Percentiles rank a stretch among this genome's conserved stretches.
Conservation (phyloP, 768 basidiomycete genomes). For the Suillus fuscotomentosus region DNA sequence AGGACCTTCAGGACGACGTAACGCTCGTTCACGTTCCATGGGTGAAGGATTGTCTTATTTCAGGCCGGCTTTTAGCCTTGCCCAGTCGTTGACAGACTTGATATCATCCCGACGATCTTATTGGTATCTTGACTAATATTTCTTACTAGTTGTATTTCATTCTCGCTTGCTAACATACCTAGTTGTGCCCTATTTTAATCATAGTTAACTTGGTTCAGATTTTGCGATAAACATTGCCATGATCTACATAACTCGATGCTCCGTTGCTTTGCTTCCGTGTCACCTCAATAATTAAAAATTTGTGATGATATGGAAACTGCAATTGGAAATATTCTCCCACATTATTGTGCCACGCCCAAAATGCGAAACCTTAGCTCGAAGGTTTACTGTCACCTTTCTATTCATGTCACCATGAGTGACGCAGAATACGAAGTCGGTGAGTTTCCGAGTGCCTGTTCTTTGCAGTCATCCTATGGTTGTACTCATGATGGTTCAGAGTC, state of each 20-base stretch:
- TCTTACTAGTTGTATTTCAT: background rate
- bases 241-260: background rate
- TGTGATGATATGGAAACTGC: background rate
- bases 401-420: slow-evolving; percentile 31
- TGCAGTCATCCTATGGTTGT: slow-evolving; percentile 5
- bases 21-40: slow-evolving; percentile 57
- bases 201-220: slow-evolving; percentile 8
- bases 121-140: slow-evolving; percentile 6
- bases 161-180: slow-evolving; percentile 4
- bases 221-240: background rate
- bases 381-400: slow-evolving; percentile 7
- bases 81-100: slow-evolving; percentile 3
- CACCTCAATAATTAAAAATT: background rate
- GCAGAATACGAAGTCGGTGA: slow-evolving; percentile 70
- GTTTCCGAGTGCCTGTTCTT: slow-evolving; percentile 20
- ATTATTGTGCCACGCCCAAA: background rate
- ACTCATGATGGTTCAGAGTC: slow-evolving; percentile 39
- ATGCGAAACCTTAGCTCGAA: background rate
- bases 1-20: slow-evolving; percentile 25
- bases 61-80: slow-evolving; percentile 48
- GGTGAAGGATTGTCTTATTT: slow-evolving; percentile 78
- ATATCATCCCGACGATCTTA: background rate
- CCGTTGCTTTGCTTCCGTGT: background rate
- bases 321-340: slow-evolving; percentile 21
- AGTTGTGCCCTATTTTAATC: slow-evolving; percentile 10